phyloP scores from a whole-genome alignment of 1,284 basidiomycete species.

The Ceraceosorus guamensis region DNA sequence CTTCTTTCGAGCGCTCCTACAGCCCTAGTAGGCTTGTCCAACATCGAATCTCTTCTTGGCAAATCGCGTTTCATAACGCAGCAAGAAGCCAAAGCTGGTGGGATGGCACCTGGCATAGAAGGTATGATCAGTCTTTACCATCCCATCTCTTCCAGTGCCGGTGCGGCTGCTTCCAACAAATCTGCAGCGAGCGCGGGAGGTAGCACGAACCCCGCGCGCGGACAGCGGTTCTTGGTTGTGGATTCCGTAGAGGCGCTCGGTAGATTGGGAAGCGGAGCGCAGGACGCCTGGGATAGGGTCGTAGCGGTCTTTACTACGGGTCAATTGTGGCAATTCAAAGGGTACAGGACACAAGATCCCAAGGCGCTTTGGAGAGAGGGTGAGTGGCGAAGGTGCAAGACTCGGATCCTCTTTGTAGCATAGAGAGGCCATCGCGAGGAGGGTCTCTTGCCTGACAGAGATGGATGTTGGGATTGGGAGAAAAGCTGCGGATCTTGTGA shows the following conservation, averaged over 20 bases:
- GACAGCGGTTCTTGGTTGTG: conserved; percentile 67
- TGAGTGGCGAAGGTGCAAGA: conserved; percentile 53
- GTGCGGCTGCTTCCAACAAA: too few species aligned
- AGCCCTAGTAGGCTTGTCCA: conserved; percentile 92
- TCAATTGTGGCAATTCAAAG: conserved; percentile 93
- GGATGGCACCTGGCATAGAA: conserved; percentile 33
- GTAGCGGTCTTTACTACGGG: conserved; percentile 95
- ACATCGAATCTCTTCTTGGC: conserved; percentile 86
- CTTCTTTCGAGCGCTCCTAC: conserved; percentile 93
- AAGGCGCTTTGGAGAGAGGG: conserved; percentile 84
- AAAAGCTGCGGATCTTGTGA: too few species aligned
- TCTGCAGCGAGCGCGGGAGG: neutral
- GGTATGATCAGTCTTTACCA: conserved; percentile 25
- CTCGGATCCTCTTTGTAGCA: neutral
- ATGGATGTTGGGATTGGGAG: neutral
- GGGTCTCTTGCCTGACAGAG: too few species aligned
- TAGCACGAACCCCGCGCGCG: conserved; percentile 49
- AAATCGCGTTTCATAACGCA: conserved; percentile 63
- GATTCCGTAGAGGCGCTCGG: conserved; percentile 84
- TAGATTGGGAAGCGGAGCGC: conserved; percentile 11
- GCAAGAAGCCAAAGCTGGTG: conserved; percentile 39
- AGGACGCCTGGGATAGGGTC: conserved; percentile 64
- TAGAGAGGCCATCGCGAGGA: too few species aligned
- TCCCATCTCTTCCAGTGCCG: neutral
- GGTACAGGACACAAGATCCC: conserved; percentile 92